phyloP scores from a whole-genome alignment of 208 protist genomes.

The Wallacemonas sp. region DNA sequence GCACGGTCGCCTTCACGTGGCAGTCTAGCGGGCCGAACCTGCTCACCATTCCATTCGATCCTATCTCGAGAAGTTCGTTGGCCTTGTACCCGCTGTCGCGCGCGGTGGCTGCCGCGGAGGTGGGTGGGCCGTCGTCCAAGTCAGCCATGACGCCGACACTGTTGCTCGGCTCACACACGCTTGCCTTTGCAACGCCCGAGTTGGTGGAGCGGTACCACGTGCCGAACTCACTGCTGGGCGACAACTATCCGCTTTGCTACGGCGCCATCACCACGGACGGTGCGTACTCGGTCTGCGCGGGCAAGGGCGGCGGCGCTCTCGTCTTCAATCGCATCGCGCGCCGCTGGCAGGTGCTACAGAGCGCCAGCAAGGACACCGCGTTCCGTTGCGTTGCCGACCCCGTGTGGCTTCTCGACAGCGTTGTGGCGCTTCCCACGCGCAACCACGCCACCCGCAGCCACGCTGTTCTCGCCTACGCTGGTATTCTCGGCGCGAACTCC shows the following conservation, averaged over 20 bases:
- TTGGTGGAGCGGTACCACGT: constrained; percentile 2
- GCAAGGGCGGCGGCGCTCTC: constrained; percentile 38
- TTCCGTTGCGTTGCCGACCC: constrained; percentile 58
- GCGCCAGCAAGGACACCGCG: constrained; percentile 28
- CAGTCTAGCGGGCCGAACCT: constrained; percentile 11
- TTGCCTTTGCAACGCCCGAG: not conserved
- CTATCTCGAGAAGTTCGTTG: constrained; percentile 9
- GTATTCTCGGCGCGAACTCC: not conserved
- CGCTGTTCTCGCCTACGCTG: constrained; percentile 7
- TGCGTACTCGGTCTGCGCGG: constrained; percentile 37
- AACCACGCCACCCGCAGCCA: constrained; percentile 8
- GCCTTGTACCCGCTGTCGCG: constrained; percentile 38
- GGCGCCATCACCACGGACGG: constrained; percentile 59
- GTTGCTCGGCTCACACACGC: constrained; percentile 30
- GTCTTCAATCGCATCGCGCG: constrained; percentile 36
- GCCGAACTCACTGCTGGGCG: constrained; percentile 11
- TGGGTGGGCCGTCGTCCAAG: constrained; percentile 29
- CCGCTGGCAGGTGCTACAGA: constrained; percentile 41
- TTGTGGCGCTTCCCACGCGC: constrained; percentile 38
- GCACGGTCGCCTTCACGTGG: constrained; percentile 36
- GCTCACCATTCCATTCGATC: not conserved
- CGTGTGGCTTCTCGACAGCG: constrained; percentile 49
- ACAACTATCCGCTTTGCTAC: constrained; percentile 61
- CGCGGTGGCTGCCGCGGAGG: constrained; percentile 23
- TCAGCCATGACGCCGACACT: constrained; percentile 33